These are phyloP conservation scores for Cotoneaster glaucophyllus DNA, from an alignment of 306 rosid species.

Conservation along the genomic window DNA sequence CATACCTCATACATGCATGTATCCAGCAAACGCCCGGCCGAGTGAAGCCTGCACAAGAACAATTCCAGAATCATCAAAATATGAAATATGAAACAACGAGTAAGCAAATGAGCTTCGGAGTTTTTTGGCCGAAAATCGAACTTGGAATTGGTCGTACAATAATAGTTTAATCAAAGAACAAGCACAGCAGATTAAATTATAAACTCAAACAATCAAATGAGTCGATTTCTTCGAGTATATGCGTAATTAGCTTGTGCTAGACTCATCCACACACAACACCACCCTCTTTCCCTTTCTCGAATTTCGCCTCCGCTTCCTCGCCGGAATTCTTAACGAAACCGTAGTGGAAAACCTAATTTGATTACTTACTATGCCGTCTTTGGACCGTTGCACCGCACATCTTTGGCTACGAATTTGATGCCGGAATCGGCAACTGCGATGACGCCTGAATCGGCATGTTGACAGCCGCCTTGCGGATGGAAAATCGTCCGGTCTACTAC, in stretches of 20 bases:
- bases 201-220: background rate
- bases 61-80: background rate
- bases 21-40: constrained; percentile 78
- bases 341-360: constrained; percentile 55
- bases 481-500: constrained; percentile 37
- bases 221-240: background rate
- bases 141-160: background rate
- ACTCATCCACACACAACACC: constrained; percentile 53
- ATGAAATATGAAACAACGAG: background rate
- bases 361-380: constrained; percentile 52
- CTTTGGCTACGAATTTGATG: constrained; percentile 46
- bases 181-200: background rate
- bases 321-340: constrained; percentile 42
- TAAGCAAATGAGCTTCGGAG: background rate
- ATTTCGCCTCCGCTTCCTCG: constrained; percentile 24
- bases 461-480: constrained; percentile 91
- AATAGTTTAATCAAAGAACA: background rate
- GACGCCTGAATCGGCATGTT: constrained; percentile 62
- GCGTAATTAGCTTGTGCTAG: constrained; percentile 33
- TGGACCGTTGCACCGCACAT: constrained; percentile 68
- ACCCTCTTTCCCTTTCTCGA: constrained; percentile 44
- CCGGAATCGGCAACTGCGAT: constrained; percentile 22
- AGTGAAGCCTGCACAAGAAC: constrained; percentile 46
- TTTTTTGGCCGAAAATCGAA: background rate
- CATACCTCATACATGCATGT: constrained; percentile 54